A percentile compares a stretch with the other conserved stretches of the same genome.
Evolutionary conservation across 495 filamentous ascomycete genomes (phyloP).

Genomic region (Penicillium angulare): DNA sequence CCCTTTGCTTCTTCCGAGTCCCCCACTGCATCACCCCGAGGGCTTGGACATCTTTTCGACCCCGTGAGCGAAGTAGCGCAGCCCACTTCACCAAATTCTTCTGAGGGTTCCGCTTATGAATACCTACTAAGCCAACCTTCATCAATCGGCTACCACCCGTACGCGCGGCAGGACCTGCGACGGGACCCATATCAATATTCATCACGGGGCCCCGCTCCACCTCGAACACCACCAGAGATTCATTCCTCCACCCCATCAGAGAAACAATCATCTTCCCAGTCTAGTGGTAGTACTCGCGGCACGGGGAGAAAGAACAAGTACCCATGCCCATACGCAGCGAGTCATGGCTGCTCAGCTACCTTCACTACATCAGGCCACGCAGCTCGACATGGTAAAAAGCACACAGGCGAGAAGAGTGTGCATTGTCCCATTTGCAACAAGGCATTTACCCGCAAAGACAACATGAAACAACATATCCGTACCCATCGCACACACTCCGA

Average conservation of each 20-base stretch:
- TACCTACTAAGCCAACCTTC: constrained; percentile 33
- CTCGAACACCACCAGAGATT: constrained; percentile 27
- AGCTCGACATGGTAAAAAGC: constrained; percentile 94
- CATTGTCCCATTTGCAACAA: constrained; percentile 87
- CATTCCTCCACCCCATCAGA: constrained; percentile 26
- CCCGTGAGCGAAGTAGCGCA: constrained; percentile 29
- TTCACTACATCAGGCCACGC: constrained; percentile 97
- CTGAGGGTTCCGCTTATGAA: constrained; percentile 39
- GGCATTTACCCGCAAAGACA: constrained; percentile 93
- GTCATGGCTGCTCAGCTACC: constrained; percentile 70
- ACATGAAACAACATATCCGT: constrained; percentile 96
- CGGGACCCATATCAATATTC: constrained; percentile 16
- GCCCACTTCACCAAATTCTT: constrained; percentile 35
- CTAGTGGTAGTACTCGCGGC: constrained; percentile 7
- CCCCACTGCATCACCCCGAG: constrained; percentile 25
- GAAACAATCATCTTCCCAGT: constrained; percentile 15
- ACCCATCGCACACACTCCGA: constrained; percentile 62
- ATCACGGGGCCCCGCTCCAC: constrained; percentile 19
- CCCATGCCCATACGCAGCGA: constrained; percentile 56
- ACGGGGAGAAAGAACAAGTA: constrained; percentile 51
- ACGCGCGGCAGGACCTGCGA: constrained; percentile 25
- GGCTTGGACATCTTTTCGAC: constrained; percentile 27
- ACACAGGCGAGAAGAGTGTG: constrained; percentile 93
- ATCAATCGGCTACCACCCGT: constrained; percentile 23
- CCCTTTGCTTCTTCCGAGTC: constrained; percentile 27